These are phyloP conservation scores for Viola pubescens DNA, from an alignment of 441 rosid species.

Conservation along the genomic window DNA sequence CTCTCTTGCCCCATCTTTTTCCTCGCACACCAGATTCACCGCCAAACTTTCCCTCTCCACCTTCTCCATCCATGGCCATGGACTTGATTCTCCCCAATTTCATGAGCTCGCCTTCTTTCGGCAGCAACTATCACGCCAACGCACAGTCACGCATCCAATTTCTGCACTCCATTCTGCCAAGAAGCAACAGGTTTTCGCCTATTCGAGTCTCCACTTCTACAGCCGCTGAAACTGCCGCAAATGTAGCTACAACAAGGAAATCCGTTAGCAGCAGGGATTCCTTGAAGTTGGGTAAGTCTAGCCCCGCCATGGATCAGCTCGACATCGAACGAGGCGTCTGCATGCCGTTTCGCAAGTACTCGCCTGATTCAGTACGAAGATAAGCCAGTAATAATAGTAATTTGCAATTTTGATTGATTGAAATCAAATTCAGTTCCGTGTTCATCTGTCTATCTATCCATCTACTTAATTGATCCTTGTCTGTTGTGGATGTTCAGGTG, in stretches of 20 bases:
- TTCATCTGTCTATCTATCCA: not conserved
- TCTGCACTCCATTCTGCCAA: constrained; percentile 9
- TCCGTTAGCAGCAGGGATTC: constrained; percentile 12
- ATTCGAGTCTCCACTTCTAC: constrained; percentile 18
- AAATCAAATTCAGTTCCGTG: not conserved
- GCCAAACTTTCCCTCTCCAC: too few relatives aligned
- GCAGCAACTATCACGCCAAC: constrained; percentile 2
- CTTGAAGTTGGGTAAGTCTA: constrained; percentile 30
- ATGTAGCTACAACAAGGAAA: constrained; percentile 3
- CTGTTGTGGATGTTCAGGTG: constrained; percentile 34
- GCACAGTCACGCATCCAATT: constrained; percentile 3
- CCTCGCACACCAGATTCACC: too few relatives aligned
- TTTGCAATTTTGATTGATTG: not conserved
- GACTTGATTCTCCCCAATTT: constrained; percentile 32
- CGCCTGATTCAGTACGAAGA: constrained; percentile 75
- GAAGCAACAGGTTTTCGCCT: constrained; percentile 17
- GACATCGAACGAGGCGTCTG: constrained; percentile 97
- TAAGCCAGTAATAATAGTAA: constrained; percentile 3
- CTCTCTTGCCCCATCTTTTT: too few relatives aligned
- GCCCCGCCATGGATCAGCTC: constrained; percentile 69
- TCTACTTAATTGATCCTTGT: not conserved
- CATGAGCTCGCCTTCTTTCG: constrained; percentile 16
- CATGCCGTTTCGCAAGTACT: constrained; percentile 89
- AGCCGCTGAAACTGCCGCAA: constrained; percentile 16
- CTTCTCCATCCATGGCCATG: constrained; percentile 17